Base-by-base conservation (phyloP, 306 rosid genomes). In the Glycyrrhiza uralensis region DNA sequence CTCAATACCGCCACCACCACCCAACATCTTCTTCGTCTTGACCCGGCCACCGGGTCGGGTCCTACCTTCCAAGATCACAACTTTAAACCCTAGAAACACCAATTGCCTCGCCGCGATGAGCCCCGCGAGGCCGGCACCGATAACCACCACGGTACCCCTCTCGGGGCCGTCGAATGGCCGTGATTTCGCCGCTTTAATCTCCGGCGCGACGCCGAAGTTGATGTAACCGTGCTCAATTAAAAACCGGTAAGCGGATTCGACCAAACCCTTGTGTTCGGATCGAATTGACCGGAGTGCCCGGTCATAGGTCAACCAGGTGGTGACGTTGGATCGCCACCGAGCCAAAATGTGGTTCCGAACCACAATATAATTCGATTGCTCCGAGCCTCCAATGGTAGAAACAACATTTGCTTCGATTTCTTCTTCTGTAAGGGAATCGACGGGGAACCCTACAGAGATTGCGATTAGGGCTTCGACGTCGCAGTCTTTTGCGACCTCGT, bases 81-180 rank as follows among this genome's bases (percentile, higher is more conserved):
- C 97, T 62, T 87, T 92, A 46, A 89, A 92, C 17, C 96, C 97
- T 80, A 92, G 42, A 35, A 92, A 92, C 66, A 92, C 83, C 81
- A 92, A 80, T 36, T 92, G 97, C 33, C 97, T 84, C 7, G 97
- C 97, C 1, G 97, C 94, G 0, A 88, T 86, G 81, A 92, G 72
- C 7, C 97, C 96, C n/a, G 97, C 93, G 32, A 92, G 32, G 47
- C 97, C 97, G 0, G 96, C 97, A 3, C 97, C 97, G 4, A 89
- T 84, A 15, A 92, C 89, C 9, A 92, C 79, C 61, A 89, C 96
- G 47, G 84, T 89, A 12, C 88, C 96, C 57, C 76, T 85, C 20
- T 82, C 89, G 1, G 59, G 56, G 1, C 83, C 93, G 42, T 83
- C 88, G 15, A 89, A 80, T 46, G 94, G 63, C 23, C 62, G 72